Evolutionary conservation across 768 basidiomycete genomes (phyloP), one percentile per base, ranked within the genome.

Genomic region (Mycena metata): DNA sequence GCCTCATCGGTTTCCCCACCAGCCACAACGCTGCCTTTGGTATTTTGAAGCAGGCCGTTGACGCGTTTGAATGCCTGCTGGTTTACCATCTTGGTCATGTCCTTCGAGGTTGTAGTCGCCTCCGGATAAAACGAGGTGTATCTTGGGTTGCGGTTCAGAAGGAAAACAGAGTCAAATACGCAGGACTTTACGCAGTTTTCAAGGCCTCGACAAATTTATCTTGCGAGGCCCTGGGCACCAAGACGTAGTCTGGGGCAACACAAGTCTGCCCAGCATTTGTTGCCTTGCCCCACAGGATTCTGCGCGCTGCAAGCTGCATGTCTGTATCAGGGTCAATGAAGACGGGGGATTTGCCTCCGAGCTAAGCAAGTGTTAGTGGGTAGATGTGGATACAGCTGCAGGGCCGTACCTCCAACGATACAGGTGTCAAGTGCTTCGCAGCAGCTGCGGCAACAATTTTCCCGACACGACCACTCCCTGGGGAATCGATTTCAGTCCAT

Each of bases 281-380:
- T n/a, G 81, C 77, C 52, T 94, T 94, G n/a, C 93, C 93, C 92
- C 93, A 95, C 41, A 95, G 76, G 49, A 96, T 83, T n/a, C 94
- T 85, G 47, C 84, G 85, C 3, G 92, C 92, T 0, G 90, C 84
- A 6, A 84, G 79, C 64, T 89, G 83, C 56, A 95, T 79, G 74
- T 96, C 90, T 60, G 87, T 89, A 23, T 81, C 83, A 0, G 91
- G 84, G 76, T 95, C 92, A 49, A 96, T 80, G 68, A 95, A 82
- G 21, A 89, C 92, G 1, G 94, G 93, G 1, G 86, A 89, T 77
- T 95, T 94, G 26, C 93, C 79, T 74, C 88, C 89, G 33, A 89
- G 88, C 89, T 89, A 67, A 30, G 63, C 65, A 45, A 55, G 47
- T 3, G n/a, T 21, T 30, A 62, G 56, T 64, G 2, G 52, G 10